Percentiles rank a stretch among this genome's conserved stretches.
These are phyloP conservation scores for Populus euphratica DNA, from an alignment of 345 rosid species.

Conservation along the genomic window DNA sequence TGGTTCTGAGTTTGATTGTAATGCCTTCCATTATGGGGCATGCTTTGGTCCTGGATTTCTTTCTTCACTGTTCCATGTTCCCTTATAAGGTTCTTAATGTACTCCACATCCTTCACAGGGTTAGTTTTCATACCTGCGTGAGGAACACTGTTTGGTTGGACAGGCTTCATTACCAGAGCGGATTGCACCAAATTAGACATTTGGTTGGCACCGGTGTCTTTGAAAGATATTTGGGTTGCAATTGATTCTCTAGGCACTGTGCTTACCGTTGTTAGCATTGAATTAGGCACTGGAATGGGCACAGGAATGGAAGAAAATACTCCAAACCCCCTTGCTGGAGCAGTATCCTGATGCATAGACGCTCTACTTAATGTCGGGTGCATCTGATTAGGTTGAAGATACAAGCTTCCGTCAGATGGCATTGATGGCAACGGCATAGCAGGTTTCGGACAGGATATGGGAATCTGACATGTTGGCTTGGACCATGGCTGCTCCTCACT, in stretches of 20 bases:
- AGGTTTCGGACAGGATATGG: slow-evolving; percentile 1
- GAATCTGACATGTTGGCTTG: slow-evolving; percentile 12
- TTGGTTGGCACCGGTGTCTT: background rate
- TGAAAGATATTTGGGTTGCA: background rate
- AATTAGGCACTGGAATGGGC: slow-evolving; percentile 7
- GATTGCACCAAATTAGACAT: background rate
- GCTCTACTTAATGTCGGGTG: slow-evolving; percentile 7
- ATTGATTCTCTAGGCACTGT: background rate
- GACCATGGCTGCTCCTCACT: slow-evolving; percentile 3
- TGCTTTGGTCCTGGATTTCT: slow-evolving; percentile 17
- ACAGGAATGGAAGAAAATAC: slow-evolving; percentile 23
- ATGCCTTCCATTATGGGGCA: slow-evolving; percentile 3
- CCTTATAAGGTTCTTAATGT: slow-evolving; percentile 61
- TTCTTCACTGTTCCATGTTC: slow-evolving; percentile 51
- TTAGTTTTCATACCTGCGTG: slow-evolving; percentile 15
- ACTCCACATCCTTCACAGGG: slow-evolving; percentile 37
- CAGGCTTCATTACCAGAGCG: slow-evolving; percentile 14
- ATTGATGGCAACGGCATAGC: background rate
- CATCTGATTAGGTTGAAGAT: slow-evolving; percentile 11
- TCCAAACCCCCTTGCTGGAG: slow-evolving; percentile 10
- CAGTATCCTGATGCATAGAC: slow-evolving; percentile 7
- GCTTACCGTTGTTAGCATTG: background rate
- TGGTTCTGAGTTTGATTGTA: slow-evolving; percentile 11
- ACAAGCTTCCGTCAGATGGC: slow-evolving; percentile 7
- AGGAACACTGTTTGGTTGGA: slow-evolving; percentile 12